These are phyloP conservation scores for Agastache rugosa DNA, from an alignment of 257 asterid genomes.

Conservation along the genomic window DNA sequence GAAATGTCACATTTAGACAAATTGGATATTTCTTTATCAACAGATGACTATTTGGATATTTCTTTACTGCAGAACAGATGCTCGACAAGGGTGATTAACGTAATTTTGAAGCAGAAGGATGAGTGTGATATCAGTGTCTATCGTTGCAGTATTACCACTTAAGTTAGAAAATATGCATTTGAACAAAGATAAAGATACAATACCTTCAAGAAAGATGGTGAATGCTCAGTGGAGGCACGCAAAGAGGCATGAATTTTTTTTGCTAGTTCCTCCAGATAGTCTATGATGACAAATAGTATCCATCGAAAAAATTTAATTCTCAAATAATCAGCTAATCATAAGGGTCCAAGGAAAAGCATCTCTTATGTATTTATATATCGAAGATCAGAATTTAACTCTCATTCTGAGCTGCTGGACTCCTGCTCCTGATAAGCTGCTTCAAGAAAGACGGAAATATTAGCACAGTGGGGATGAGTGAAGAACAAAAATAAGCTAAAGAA, in stretches of 20 bases:
- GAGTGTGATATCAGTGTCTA: not conserved
- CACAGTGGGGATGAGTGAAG: conserved; percentile 11
- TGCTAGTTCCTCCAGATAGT: conserved; percentile 33
- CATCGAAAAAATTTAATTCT: conserved; percentile 29
- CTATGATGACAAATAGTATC: conserved; percentile 33
- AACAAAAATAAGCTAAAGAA: not conserved
- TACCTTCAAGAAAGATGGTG: conserved; percentile 42
- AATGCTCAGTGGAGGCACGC: conserved; percentile 30
- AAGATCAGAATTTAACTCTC: conserved; percentile 49
- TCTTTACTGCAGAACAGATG: not conserved
- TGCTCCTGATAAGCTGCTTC: conserved; percentile 70
- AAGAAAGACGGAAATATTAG: conserved; percentile 35
- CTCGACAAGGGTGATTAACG: not conserved
- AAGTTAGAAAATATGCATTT: not conserved
- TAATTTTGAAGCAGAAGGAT: conserved; percentile 16
- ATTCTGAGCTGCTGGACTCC: conserved; percentile 59
- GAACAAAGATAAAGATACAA: conserved; percentile 20
- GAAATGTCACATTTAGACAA: not conserved
- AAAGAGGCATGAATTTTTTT: conserved; percentile 19
- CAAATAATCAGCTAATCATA: conserved; percentile 30
- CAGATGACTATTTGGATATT: not conserved
- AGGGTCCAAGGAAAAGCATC: conserved; percentile 39
- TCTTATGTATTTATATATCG: conserved; percentile 37
- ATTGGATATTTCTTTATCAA: not conserved
- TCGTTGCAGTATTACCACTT: not conserved